Percentiles rank a stretch among this genome's conserved stretches.
These are phyloP conservation scores for Diplogelasinospora grovesii DNA, from an alignment of 495 filamentous ascomycete species.

Conservation along the genomic window DNA sequence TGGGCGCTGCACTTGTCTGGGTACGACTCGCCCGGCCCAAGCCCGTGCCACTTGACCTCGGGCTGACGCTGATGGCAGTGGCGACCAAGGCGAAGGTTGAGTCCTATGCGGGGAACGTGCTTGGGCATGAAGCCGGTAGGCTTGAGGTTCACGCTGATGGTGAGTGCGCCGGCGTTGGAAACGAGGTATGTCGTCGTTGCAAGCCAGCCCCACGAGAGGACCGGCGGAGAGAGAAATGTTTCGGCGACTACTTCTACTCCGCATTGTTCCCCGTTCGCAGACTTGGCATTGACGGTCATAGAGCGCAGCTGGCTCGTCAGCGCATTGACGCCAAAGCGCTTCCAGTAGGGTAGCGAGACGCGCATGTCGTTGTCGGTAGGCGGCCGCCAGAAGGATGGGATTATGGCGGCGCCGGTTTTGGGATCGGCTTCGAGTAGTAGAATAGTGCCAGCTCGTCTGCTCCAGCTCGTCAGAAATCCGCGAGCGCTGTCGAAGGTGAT, in stretches of 20 bases:
- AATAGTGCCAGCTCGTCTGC: slow-evolving; percentile 9
- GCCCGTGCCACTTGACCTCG: slow-evolving; percentile 49
- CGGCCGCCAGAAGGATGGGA: slow-evolving; percentile 34
- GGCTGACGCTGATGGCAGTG: too few species aligned
- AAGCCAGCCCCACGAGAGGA: slow-evolving; percentile 51
- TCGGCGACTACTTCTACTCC: slow-evolving; percentile 32
- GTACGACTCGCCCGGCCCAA: slow-evolving; percentile 58
- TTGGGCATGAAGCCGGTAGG: slow-evolving; percentile 30
- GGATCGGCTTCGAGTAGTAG: slow-evolving; percentile 30
- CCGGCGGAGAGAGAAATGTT: slow-evolving; percentile 39
- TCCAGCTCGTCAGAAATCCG: slow-evolving; percentile 35
- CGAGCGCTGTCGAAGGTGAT: slow-evolving; percentile 36
- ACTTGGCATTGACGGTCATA: slow-evolving; percentile 28
- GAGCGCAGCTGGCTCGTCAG: slow-evolving; percentile 37
- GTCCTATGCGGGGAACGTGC: slow-evolving; percentile 51
- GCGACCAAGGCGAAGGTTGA: slow-evolving; percentile 39
- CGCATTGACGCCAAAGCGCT: slow-evolving; percentile 27
- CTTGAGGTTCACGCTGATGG: slow-evolving; percentile 33
- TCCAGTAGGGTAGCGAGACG: slow-evolving; percentile 30
- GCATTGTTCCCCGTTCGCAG: too few species aligned
- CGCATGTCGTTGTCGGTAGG: slow-evolving; percentile 57
- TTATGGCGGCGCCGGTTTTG: slow-evolving; percentile 28
- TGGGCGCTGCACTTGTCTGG: slow-evolving; percentile 54
- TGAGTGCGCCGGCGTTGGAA: slow-evolving; percentile 31
- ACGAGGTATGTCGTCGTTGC: slow-evolving; percentile 44